phyloP scores from a whole-genome alignment of 1,139 yeast species.

The Suhomyces coccinellae region DNA sequence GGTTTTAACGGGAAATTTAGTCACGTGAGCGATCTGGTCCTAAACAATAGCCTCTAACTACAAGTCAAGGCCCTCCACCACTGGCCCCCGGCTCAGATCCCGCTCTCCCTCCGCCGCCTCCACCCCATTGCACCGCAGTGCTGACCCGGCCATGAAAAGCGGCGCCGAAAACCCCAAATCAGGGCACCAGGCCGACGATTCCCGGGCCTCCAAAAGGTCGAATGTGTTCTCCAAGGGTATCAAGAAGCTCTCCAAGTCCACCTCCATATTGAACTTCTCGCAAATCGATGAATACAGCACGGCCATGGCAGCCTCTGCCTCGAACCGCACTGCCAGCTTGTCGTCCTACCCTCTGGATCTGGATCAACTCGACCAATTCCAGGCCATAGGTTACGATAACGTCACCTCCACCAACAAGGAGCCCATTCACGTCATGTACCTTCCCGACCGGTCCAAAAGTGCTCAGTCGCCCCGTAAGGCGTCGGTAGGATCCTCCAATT shows the following conservation, averaged over 20 bases:
- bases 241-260: conserved; percentile 19
- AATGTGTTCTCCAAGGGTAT: conserved; percentile 19
- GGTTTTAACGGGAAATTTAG: conserved; percentile 4
- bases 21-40: conserved; percentile 6
- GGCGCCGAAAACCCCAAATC: conserved; percentile 9
- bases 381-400: conserved; percentile 37
- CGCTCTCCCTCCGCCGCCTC: not conserved
- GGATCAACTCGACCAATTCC: conserved; percentile 22
- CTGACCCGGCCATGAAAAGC: conserved; percentile 12
- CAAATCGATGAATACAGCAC: conserved; percentile 9
- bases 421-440: conserved; percentile 32
- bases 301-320: conserved; percentile 2
- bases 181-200: conserved; percentile 5
- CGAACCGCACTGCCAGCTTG: conserved; percentile 3
- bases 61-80: not conserved
- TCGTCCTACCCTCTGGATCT: conserved; percentile 4
- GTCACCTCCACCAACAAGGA: conserved; percentile 25
- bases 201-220: conserved; percentile 11
- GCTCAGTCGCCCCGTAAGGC: conserved; percentile 18
- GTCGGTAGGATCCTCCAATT: conserved; percentile 17
- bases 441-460: conserved; percentile 23
- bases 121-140: not conserved
- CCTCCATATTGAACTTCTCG: conserved; percentile 17
- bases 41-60: not conserved
- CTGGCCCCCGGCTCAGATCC: not conserved